Base-by-base conservation (phyloP, 2,329 filamentous ascomycete genomes). In the Bipolaris sorokiniana region DNA sequence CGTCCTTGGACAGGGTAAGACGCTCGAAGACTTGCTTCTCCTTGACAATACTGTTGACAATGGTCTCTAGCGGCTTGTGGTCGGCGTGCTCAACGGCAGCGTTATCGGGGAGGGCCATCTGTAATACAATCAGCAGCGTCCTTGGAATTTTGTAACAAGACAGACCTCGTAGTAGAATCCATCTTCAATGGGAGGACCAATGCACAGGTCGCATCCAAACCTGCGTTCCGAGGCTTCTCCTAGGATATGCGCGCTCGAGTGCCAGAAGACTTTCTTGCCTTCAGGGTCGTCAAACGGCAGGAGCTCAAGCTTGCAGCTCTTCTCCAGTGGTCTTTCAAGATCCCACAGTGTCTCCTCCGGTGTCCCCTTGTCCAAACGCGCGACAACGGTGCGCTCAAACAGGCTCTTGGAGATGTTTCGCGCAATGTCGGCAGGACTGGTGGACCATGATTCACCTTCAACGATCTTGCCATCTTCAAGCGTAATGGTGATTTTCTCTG, bases 201-300 rank as follows among this genome's bases (percentile, higher is more conserved):
- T 96, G 77, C 92, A 97, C 44, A 97, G 86, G 69, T 91, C 89
- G 79, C 94, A 97, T 58, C 92, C 91, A 74, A 92, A 99, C 70
- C 92, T 86, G 72, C 90, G 86, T 79, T 99, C 95, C 48, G 90
- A 90, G 58, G 93, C 93, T 79, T 98, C 95, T 67, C 95, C 95
- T n/a, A 99, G 86, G 64, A 96, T 89, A 77, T 99, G 95, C 42
- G 95, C 95, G 70, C 90, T 94, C 18, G 92, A 96, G 79, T 98
- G 95, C 94, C 94, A 99, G 81, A 97, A 99, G 54, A 98, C 94
- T 76, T 91, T 91, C 81, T 95, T 93, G 70, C 92, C 94, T 79
- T 90, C 79, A 4, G 77, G 76, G 76, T 89, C 81, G 48, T 92
- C 88, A 69, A 98, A 99, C 63, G 90, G 88, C 62, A 98, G 83